Base-by-base conservation (phyloP, 495 filamentous ascomycete species). In the Penicillium herquei region DNA sequence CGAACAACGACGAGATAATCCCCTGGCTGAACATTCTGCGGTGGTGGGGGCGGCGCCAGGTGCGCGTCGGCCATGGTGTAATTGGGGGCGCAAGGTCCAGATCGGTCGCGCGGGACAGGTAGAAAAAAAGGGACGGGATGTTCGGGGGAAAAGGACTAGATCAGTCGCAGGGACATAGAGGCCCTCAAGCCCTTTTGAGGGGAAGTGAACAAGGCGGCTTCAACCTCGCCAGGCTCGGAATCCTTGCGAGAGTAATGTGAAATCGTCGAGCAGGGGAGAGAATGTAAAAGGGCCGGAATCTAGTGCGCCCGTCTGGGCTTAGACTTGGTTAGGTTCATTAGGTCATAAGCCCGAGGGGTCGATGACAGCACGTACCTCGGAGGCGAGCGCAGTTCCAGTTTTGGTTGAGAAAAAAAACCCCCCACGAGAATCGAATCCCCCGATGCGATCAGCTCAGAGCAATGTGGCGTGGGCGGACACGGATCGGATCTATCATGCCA, bases 1-100 rank as follows among this genome's bases (percentile, higher is more conserved):
- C 89, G 89, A 57, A 91, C 81, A 57, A 92, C 89, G 47, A 90
- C 67, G 54, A 93, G 70, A 60, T 85, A 83, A 66, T 90, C 84
- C 44, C 89, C 89, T 54, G 82, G 80, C 35, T 80, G 76, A 59
- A 87, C 70, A 52, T 67, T 69, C 56, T 67, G 66, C 33, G 71
- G 71, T 44, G 74, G 70, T 44, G 72, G 70, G 37, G 68, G 56
- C 41, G 69, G 53, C 32, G 56, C 43, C 31, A 52, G 34, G 41
- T 51, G 40, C 37, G 51, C 44, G 43, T 70, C 65, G 63, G 74
- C 73, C 76, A 78, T 78, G 49, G 54, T 51, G 55, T 32, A 40
- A 46, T n/a, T 48, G 55, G 52, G 40, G 43, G 43, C 35, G 51
- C 49, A 43, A 50, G 42, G 31, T 48, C 48, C 52, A 48, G 21